phyloP scores from a whole-genome alignment of 2,329 filamentous ascomycete species.

The Sporothrix mexicana region DNA sequence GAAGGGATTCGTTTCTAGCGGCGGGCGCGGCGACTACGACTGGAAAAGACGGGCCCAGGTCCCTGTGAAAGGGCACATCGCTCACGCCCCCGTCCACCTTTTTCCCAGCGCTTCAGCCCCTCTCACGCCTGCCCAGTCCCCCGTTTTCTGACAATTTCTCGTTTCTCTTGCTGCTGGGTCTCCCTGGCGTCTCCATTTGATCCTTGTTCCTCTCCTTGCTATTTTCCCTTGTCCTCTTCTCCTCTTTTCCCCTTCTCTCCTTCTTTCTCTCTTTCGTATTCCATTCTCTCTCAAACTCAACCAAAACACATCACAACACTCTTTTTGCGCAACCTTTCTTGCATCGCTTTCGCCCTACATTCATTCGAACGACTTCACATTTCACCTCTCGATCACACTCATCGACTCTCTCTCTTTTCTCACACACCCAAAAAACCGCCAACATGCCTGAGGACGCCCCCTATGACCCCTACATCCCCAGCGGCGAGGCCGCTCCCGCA shows the following conservation, averaged over 20 bases:
- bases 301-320: constrained; percentile 9
- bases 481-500: constrained; percentile 59
- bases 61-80: neutral
- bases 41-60: neutral
- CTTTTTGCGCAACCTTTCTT: constrained; percentile 11
- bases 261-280: neutral
- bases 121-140: constrained; percentile 6
- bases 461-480: constrained; percentile 89
- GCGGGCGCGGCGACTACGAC: constrained; percentile 13
- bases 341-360: constrained; percentile 3
- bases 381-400: neutral
- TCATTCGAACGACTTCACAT: neutral
- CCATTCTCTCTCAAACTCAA: constrained; percentile 12
- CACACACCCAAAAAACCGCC: constrained; percentile 35
- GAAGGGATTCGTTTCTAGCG: constrained; percentile 1
- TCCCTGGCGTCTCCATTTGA: constrained; percentile 22
- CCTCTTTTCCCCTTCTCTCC: neutral
- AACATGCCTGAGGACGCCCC: constrained; percentile 66
- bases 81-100: neutral
- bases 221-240: constrained; percentile 4
- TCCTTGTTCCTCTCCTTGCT: neutral
- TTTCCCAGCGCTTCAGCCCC: constrained; percentile 29
- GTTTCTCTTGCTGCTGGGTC: neutral
- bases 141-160: constrained; percentile 7
- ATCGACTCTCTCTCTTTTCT: neutral